These are phyloP conservation scores for Ambrosia artemisiifolia DNA, from an alignment of 129 eudicot genomes.

Conservation along the genomic window DNA sequence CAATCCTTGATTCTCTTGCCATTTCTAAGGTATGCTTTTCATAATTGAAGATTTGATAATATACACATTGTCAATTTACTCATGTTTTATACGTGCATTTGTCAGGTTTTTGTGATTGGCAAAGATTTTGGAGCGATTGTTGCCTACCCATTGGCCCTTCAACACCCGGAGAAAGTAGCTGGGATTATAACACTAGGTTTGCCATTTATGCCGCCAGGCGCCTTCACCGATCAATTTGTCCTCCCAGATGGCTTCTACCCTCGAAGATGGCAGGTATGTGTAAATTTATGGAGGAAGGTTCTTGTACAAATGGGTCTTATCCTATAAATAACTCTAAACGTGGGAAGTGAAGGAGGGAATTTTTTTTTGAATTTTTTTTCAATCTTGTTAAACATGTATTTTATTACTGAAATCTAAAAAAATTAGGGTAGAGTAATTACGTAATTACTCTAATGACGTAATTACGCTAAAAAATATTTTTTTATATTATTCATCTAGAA, in stretches of 20 bases:
- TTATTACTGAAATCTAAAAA: no score
- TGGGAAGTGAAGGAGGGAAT: no score
- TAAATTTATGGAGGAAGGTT: background rate
- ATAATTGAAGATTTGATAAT: background rate
- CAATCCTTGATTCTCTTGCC: background rate
- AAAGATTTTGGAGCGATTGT: background rate
- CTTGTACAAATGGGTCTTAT: no score
- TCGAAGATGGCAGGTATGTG: conserved; percentile 10
- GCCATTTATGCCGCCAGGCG: conserved; percentile 16
- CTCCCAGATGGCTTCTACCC: conserved; percentile 13
- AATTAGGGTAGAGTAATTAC: no score
- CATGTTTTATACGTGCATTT: background rate
- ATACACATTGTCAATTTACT: background rate
- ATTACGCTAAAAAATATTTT: no score
- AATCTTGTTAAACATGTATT: no score
- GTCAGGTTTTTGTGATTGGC: conserved; percentile 2
- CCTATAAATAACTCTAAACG: no score
- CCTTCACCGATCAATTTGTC: conserved; percentile 4
- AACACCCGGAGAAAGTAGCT: conserved; percentile 3
- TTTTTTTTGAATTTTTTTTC: no score
- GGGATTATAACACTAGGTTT: background rate
- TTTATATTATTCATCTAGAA: no score
- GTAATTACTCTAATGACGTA: no score
- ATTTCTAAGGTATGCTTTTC: background rate
- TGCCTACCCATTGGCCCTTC: conserved; percentile 12